Base-by-base conservation (phyloP, 208 protist species). In the Wallacemonas sp. region DNA sequence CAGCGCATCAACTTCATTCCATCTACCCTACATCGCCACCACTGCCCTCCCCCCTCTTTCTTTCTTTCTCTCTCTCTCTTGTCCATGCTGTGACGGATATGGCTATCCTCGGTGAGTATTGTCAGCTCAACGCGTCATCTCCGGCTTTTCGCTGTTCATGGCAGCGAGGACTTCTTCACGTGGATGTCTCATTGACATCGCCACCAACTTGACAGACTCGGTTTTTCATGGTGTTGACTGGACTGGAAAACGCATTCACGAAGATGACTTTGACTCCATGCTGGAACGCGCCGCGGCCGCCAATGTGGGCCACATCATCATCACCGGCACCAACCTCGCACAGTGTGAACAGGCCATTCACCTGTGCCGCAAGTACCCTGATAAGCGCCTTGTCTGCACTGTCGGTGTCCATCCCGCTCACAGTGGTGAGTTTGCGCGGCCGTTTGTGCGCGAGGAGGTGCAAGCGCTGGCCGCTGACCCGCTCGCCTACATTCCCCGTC, bases 381-480 rank as follows among this genome's bases (percentile, higher is more conserved):
- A 83, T 4, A 22, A 44, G 15, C 41, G 56, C 56, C 61, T 96
- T 46, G 66, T 67, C 11, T 94, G 88, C 70, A 94, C 91, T 11
- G 75, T 96, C 54, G 91, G 91, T 17, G 84, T 96, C 22, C 91
- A 96, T 58, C 91, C 91, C 0, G 88, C 91, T 0, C 88, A 96
- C 70, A 80, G 66, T 26, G 63, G 66, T 15, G 88, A 96, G 72
- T 84, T 96, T 63, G 45, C 67, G 9, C 70, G 62, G 14, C 81
- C 90, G 22, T 55, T 91, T 15, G 67, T 77, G 17, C 67, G 30
- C 33, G 60, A 53, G n/a, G 72, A 66, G 51, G 72, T 86, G 28
- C 39, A 62, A 39, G 22, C 9, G 22, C 41, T 47, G 38, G 41
- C 41, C 3, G 11, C 38, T 47, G 26, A 62, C 44, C 45, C 61